Evolutionary conservation across 441 rosid genomes (phyloP).

Genomic region (Metrosideros polymorpha): DNA sequence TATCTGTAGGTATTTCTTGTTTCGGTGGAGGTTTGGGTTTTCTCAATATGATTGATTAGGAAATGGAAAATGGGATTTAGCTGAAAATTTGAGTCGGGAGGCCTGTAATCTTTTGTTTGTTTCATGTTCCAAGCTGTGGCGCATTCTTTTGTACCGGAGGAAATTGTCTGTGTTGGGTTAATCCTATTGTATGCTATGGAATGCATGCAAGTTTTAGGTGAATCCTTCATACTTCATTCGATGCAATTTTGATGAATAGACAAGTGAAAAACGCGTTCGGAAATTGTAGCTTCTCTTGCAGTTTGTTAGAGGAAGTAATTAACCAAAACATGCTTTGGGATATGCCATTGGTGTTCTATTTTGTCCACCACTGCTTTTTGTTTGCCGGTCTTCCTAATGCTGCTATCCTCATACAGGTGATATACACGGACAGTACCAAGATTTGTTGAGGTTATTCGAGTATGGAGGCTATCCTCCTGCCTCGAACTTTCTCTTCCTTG

Average conservation of each 20-base stretch:
- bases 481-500: slow-evolving; percentile 4
- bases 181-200: not conserved
- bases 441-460: slow-evolving; percentile 3
- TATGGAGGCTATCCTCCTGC: slow-evolving; percentile 7
- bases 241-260: not conserved
- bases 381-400: not conserved
- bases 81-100: not conserved
- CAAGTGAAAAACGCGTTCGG: not conserved
- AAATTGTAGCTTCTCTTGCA: not conserved
- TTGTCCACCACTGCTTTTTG: not conserved
- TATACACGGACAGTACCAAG: slow-evolving; percentile 8
- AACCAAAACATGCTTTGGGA: not conserved
- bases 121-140: not conserved
- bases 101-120: not conserved
- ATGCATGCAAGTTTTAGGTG: not conserved
- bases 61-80: not conserved
- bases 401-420: not conserved
- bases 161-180: not conserved
- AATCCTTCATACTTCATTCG: not conserved
- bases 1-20: not conserved
- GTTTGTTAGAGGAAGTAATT: not conserved
- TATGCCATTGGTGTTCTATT: not conserved
- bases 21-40: not conserved
- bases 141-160: not conserved
- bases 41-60: not conserved